Evolutionary conservation across 371 early-diverging fungal species (phyloP), one percentile per base, ranked within the genome.

Genomic region (Apophysomyces elegans): DNA sequence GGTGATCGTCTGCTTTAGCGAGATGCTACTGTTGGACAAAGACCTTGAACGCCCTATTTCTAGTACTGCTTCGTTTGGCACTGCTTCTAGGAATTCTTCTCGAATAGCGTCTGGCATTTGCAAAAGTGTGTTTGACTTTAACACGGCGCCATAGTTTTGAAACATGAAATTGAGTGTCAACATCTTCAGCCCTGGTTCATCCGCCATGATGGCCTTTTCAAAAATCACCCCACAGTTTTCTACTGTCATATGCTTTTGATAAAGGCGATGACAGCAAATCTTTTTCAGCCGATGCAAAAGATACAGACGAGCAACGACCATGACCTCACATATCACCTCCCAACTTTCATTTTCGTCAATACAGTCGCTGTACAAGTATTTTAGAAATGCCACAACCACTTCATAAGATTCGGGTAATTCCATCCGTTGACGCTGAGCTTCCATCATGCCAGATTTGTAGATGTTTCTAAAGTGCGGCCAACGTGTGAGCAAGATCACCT

Each of bases 391-490:
- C 38, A 77, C 70, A 0, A 90, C 84, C 1, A 85, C 83, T 9
- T 75, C 72, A 58, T 84, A 78, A 0, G 89, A 80, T 45, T 90
- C 91, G 1, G 86, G 86, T 8, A 91, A 76, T 18, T 78, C 76
- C 79, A 91, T 80, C 7, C 83, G 71, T 32, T 75, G 77, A 37
- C 75, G 68, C 41, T 80, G 78, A 4, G 86, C 75, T 67, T 91
- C 91, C 11, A 82, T 78, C 90, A 90, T 90, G 18, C 90, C 90
- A 0, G 88, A 86, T 37, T 80, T 78, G 68, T 83, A 77, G 62
- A 91, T 79, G 59, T 87, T 87, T 36, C 74, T 65, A 60, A 90
- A 91, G 70, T 90, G 89, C 54, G 90, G 86, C 91, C 91, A 91
- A 63, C 91, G 87, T 56, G 90, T 78, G 43, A 86, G 77, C 5